These are phyloP conservation scores for Fusarium sp. DNA, from an alignment of 2,329 filamentous ascomycete species.

Conservation along the genomic window DNA sequence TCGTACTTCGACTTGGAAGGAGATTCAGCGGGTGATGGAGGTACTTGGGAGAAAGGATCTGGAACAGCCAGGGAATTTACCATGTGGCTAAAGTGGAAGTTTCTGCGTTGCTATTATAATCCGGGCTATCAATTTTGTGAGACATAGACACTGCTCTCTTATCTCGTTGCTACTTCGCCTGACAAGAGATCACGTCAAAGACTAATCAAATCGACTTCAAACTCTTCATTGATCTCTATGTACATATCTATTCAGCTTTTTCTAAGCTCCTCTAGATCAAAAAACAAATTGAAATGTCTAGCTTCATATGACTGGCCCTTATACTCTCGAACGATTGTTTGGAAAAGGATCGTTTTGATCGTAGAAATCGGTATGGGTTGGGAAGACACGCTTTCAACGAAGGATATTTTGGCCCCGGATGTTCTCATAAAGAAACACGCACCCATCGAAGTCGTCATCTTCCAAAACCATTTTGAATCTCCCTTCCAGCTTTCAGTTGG, in stretches of 20 bases:
- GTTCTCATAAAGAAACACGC: too few relatives aligned
- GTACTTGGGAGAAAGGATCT: conserved; percentile 44
- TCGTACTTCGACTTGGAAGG: conserved; percentile 44
- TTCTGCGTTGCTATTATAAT: background rate
- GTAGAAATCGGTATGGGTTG: too few relatives aligned
- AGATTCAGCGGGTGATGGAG: conserved; percentile 41
- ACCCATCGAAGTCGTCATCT: too few relatives aligned
- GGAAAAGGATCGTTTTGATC: too few relatives aligned
- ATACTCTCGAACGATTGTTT: background rate
- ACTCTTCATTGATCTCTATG: background rate
- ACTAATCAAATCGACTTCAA: background rate
- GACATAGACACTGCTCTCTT: background rate
- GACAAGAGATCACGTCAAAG: background rate
- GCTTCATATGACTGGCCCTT: background rate
- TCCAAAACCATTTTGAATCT: too few relatives aligned
- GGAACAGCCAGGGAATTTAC: conserved; percentile 25
- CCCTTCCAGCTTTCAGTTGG: conserved; percentile 10
- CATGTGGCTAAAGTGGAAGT: background rate
- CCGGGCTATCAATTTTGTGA: background rate
- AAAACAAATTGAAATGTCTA: background rate
- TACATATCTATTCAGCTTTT: background rate
- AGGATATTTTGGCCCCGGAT: background rate
- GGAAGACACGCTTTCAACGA: background rate
- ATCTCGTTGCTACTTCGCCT: background rate
- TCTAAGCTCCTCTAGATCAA: background rate